Base-by-base conservation (phyloP, 208 protist genomes). In the Leishmania major region DNA sequence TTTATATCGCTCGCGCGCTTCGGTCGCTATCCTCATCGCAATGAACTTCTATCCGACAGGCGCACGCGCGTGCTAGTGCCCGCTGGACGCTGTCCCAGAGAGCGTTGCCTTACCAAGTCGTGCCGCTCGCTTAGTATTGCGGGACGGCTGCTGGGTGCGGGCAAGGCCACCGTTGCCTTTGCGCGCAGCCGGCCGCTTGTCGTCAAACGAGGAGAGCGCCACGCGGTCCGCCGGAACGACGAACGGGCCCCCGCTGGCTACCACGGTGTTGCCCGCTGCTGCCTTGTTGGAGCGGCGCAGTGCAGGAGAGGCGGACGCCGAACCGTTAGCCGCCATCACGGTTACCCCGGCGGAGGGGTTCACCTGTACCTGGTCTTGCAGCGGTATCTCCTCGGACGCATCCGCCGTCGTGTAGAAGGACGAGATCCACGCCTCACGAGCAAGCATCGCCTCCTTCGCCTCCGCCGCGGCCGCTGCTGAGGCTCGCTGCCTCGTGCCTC, bases 221-320 rank as follows among this genome's bases (percentile, higher is more conserved):
- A 86, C 40, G 7, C 82, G 82, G 45, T 86, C 82, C n/a, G 87
- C 81, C 22, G 92, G 90, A 25, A 89, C 71, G 25, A 87, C 60
- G 75, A 88, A 96, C 28, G 88, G 88, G 40, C 92, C 92, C 28
- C 92, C 92, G 64, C 91, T 84, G n/a, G 87, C 75, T 13, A 94
- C 40, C 3, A 94, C 62, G 10, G 64, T 37, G 25, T 28, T 75
- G 45, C 59, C 53, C 2, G 64, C 45, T 51, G 66, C 70, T 7
- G 67, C 69, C 43, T 85, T 79, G 67, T 72, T 47, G 59, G 77
- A 51, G 17, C 78, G 64, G 22, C 78, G 82, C 25, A 35, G 35
- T 25, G 43, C 5, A 7, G 79, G 47, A 31, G 71, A 35, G 0
- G 66, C 28, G 22, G 40, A 43, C 31, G n/a, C 43, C 3, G 66